Base-by-base conservation (phyloP, 805 yeast species). In the Phaffomyces antillensis region DNA sequence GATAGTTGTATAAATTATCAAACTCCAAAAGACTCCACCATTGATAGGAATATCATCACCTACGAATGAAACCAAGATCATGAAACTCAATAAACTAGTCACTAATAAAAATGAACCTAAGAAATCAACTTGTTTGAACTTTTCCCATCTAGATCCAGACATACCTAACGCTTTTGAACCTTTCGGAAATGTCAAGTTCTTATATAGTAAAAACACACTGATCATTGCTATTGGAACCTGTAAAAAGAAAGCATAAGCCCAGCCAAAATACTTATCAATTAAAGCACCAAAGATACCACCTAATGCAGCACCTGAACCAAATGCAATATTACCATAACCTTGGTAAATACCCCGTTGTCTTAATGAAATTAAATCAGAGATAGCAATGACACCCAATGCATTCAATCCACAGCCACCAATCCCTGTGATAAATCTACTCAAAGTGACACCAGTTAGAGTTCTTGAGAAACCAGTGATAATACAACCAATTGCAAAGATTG, bases 361-460 rank as follows among this genome's bases (percentile, higher is more conserved):
- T 49, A 84, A 72, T 2, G 93, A 83, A n/a, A 87, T 78, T 42
- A 86, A 62, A 60, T 87, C 96, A 17, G 84, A 76, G 56, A 81
- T 71, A 2, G 89, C 74, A 51, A 86, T 83, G 2, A 91, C 81
- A 13, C 84, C 75, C 45, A 86, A 63, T 0, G 88, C 69, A 31
- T 83, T 76, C 57, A 86, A 71, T 0, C 96, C 96, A 9, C 95
- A 90, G n/a, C 95, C 95, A 13, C 95, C 96, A 43, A 83, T 73
- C 7, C 96, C 96, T 7, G 91, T 78, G 40, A 86, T 67, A 53
- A 84, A 76, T 53, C 86, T 66, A 4, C 83, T 83, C n/a, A 73
- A 43, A 51, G 73, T 56, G 56, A 77, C 52, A 0, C 54, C 52
- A 9, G 49, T 25, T 10, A 62, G 47, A 6, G 47, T 32, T 20